A percentile compares a stretch with the other conserved stretches of the same genome.
Evolutionary conservation across 495 filamentous ascomycete genomes (phyloP).

Genomic region (Jackrogersella minutella): DNA sequence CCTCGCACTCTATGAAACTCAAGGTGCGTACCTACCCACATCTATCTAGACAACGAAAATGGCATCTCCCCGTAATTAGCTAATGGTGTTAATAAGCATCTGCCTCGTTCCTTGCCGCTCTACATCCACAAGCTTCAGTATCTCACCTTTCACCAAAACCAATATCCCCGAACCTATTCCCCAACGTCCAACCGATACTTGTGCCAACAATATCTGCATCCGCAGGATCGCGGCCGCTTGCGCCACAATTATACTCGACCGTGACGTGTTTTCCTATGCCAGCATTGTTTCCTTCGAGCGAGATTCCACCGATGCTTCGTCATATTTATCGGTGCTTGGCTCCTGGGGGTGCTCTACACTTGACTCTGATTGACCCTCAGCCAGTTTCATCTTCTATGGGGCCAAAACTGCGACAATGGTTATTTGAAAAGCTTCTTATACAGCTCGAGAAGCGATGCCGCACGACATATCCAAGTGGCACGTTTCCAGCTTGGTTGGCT

Average conservation of each 20-base stretch:
- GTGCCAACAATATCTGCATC: conserved; percentile 45
- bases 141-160: conserved; percentile 50
- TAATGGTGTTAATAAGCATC: conserved; percentile 46
- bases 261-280: conserved; percentile 50
- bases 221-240: conserved; percentile 43
- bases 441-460: conserved; percentile 56
- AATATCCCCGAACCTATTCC: conserved; percentile 46
- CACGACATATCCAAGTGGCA: conserved; percentile 52
- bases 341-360: conserved; percentile 50
- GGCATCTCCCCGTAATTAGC: background rate
- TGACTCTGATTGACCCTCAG: conserved; percentile 57
- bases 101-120: conserved; percentile 52
- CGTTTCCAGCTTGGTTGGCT: conserved; percentile 54
- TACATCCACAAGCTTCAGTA: conserved; percentile 40
- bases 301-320: conserved; percentile 49
- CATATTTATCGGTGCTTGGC: conserved; percentile 50
- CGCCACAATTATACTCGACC: conserved; percentile 45
- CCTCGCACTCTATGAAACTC: conserved; percentile 54
- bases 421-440: conserved; percentile 56
- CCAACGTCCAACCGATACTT: conserved; percentile 49
- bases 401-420: conserved; percentile 55
- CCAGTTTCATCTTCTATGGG: conserved; percentile 54
- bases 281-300: conserved; percentile 47
- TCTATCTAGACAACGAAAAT: background rate
- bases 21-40: conserved; percentile 49